A percentile compares a stretch with the other conserved stretches of the same genome.
Conservation (phyloP, 2,329 filamentous ascomycete genomes). For the Celoporthe dispersa region DNA sequence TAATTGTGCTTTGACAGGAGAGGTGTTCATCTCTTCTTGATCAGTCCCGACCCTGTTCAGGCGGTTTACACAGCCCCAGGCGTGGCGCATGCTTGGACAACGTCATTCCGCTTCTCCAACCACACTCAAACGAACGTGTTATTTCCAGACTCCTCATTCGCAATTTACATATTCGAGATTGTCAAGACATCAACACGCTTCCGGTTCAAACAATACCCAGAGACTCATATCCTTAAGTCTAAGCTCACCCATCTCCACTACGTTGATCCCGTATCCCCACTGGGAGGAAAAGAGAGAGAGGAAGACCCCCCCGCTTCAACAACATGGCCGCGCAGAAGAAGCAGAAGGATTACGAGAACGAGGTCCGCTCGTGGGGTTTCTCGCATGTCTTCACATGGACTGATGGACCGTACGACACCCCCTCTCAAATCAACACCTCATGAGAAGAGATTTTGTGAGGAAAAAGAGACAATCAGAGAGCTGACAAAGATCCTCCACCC, state of each 20-base stretch:
- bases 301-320: not conserved
- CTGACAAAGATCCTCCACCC: constrained; percentile 27
- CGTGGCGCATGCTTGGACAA: not conserved
- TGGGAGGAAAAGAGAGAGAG: no score
- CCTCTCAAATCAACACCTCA: not conserved
- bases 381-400: constrained; percentile 72
- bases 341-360: constrained; percentile 56
- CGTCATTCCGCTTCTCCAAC: not conserved
- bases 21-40: not conserved
- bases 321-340: constrained; percentile 39
- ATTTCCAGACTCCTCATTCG: not conserved
- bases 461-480: constrained; percentile 9
- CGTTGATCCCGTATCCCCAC: not conserved
- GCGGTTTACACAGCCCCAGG: constrained; percentile 3
- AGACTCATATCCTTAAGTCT: not conserved
- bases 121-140: not conserved
- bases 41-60: not conserved
- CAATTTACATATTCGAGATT: not conserved
- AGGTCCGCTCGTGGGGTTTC: constrained; percentile 74
- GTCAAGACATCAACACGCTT: not conserved
- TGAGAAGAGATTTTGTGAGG: not conserved
- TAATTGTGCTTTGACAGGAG: not conserved
- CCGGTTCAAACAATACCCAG: not conserved
- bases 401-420: constrained; percentile 64
- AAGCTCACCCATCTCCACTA: not conserved